A percentile compares a stretch with the other conserved stretches of the same genome.
phyloP scores from a whole-genome alignment of 2,329 filamentous ascomycete genomes.

The Didymella segeticola region DNA sequence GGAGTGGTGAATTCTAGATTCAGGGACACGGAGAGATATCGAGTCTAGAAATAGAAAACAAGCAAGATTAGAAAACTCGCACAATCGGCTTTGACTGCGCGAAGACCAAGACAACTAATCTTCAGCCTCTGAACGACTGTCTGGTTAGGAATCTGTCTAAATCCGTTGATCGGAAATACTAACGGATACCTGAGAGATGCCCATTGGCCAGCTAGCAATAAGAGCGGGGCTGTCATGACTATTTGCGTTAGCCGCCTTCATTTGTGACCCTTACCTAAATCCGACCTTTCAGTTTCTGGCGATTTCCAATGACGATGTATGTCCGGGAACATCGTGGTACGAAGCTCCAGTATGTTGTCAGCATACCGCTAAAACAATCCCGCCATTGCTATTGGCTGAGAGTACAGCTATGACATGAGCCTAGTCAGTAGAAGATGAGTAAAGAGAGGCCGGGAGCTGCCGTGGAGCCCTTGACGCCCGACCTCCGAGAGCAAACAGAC shows the following conservation, averaged over 20 bases:
- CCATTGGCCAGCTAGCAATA: too few relatives aligned
- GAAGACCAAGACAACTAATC: conserved; percentile 1
- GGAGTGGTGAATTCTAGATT: not conserved
- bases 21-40: too few relatives aligned
- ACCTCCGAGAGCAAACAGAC: not conserved
- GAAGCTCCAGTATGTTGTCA: conserved; percentile 1
- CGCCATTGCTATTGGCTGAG: not conserved
- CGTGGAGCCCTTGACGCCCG: conserved; percentile 15
- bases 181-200: too few relatives aligned
- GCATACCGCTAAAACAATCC: not conserved
- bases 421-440: not conserved
- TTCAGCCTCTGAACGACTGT: not conserved
- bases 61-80: not conserved
- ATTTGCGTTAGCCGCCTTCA: too few relatives aligned
- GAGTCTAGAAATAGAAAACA: not conserved
- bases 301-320: not conserved
- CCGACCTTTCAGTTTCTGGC: too few relatives aligned
- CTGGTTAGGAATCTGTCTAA: too few relatives aligned
- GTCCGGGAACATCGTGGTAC: conserved; percentile 8
- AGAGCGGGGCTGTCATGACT: too few relatives aligned
- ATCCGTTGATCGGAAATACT: too few relatives aligned
- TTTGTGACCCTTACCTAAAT: too few relatives aligned
- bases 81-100: not conserved
- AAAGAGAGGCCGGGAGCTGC: conserved; percentile 1
- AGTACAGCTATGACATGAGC: not conserved